Percentiles rank a stretch among this genome's conserved stretches.
phyloP scores from a whole-genome alignment of 1,139 yeast genomes.

The Suhomyces ambrosiae region DNA sequence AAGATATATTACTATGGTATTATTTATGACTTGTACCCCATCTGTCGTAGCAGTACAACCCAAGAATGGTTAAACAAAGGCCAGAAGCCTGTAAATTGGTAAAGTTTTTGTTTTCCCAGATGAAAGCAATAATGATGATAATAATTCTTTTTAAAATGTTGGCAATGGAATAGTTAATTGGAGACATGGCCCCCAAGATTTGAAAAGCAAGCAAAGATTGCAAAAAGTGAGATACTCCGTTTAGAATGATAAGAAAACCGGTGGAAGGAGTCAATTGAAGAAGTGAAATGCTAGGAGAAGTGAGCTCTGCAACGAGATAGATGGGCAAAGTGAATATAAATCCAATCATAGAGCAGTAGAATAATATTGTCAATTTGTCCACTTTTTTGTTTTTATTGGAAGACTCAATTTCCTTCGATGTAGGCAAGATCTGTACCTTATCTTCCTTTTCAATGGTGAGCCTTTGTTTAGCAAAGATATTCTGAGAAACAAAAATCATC shows the following conservation, averaged over 20 bases:
- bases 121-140: constrained; percentile 75
- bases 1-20: neutral
- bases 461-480: constrained; percentile 84
- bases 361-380: constrained; percentile 81
- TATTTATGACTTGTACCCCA: constrained; percentile 52
- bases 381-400: constrained; percentile 39
- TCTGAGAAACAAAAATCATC: constrained; percentile 86
- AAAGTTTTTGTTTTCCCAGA: constrained; percentile 70
- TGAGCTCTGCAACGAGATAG: constrained; percentile 68
- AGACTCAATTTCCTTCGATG: constrained; percentile 29
- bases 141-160: constrained; percentile 84
- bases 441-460: constrained; percentile 49
- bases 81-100: constrained; percentile 66
- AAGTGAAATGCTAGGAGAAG: constrained; percentile 34
- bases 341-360: constrained; percentile 83
- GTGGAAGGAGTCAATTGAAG: constrained; percentile 38
- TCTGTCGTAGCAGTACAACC: constrained; percentile 70
- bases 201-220: constrained; percentile 91
- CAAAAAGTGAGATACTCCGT: constrained; percentile 80
- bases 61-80: constrained; percentile 63
- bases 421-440: constrained; percentile 17
- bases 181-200: constrained; percentile 79
- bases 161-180: constrained; percentile 91
- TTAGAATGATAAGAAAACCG: constrained; percentile 45
- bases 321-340: constrained; percentile 76